Percentiles rank a stretch among this genome's conserved stretches.
Conservation (phyloP, 2,329 filamentous ascomycete genomes). For the Didymella pomorum region DNA sequence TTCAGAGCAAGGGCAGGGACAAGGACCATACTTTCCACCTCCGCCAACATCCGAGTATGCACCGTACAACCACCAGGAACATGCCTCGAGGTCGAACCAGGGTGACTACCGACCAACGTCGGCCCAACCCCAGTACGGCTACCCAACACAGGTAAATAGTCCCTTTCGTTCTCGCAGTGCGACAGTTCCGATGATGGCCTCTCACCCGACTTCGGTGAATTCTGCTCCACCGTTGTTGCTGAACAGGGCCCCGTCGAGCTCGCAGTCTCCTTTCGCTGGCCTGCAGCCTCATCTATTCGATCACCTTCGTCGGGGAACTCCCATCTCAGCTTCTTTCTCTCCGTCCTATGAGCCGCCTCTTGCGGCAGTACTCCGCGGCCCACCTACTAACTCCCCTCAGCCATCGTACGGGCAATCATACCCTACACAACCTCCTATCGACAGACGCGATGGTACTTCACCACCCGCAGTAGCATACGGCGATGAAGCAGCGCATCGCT, state of each 20-base stretch:
- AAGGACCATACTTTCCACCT: slow-evolving; percentile 44
- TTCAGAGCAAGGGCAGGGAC: slow-evolving; percentile 32
- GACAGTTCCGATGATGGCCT: slow-evolving; percentile 35
- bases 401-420: slow-evolving; percentile 27
- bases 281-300: slow-evolving; percentile 29
- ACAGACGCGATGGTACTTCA: slow-evolving; percentile 14
- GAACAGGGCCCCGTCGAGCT: slow-evolving; percentile 32
- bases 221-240: slow-evolving; percentile 33
- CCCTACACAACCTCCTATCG: slow-evolving; percentile 7
- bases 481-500: slow-evolving; percentile 16
- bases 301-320: slow-evolving; percentile 39
- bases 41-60: slow-evolving; percentile 45
- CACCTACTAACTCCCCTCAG: slow-evolving; percentile 47
- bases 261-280: slow-evolving; percentile 26
- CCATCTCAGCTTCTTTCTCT: slow-evolving; percentile 41
- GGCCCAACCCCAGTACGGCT: slow-evolving; percentile 38
- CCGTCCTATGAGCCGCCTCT: slow-evolving; percentile 50
- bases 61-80: slow-evolving; percentile 49
- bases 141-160: slow-evolving; percentile 49
- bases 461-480: slow-evolving; percentile 19
- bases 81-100: slow-evolving; percentile 33
- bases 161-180: slow-evolving; percentile 41
- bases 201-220: slow-evolving; percentile 32
- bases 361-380: slow-evolving; percentile 41
- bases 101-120: slow-evolving; percentile 37